Conservation (phyloP, 371 early-diverging fungal species). For the Apophysomyces ossiformis region DNA sequence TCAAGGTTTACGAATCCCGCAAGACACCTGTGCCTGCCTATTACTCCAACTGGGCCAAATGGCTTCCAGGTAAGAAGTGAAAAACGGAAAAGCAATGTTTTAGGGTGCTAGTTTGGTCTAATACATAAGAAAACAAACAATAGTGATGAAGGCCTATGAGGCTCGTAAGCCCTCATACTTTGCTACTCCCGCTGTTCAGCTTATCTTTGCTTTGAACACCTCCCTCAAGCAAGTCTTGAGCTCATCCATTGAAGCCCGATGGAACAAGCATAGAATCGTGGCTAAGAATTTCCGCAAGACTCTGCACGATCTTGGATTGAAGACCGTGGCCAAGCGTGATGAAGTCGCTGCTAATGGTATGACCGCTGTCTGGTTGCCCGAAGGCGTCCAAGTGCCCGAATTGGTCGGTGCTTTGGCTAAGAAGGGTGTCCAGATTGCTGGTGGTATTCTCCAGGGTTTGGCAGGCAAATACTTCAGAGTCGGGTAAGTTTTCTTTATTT, state of each 20-base stretch:
- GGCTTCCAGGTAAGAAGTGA: slow-evolving; percentile 76
- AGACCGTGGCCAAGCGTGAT: slow-evolving; percentile 66
- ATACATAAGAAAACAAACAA: slow-evolving; percentile 13
- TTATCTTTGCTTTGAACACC: slow-evolving; percentile 86
- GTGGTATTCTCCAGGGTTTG: slow-evolving; percentile 88
- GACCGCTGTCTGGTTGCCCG: slow-evolving; percentile 95
- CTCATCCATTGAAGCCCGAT: slow-evolving; percentile 72
- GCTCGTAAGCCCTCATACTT: slow-evolving; percentile 91
- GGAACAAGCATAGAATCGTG: slow-evolving; percentile 71
- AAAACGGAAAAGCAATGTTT: not conserved
- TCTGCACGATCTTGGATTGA: slow-evolving; percentile 74
- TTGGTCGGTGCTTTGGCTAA: slow-evolving; percentile 77
- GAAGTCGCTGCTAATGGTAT: slow-evolving; percentile 88
- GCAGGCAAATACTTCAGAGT: slow-evolving; percentile 94
- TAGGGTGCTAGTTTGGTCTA: slow-evolving; percentile 23
- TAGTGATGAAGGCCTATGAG: slow-evolving; percentile 95
- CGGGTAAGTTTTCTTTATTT: slow-evolving; percentile 51
- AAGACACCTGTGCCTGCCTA: slow-evolving; percentile 74
- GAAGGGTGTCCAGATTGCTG: slow-evolving; percentile 90
- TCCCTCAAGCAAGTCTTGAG: slow-evolving; percentile 81
- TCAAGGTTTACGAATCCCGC: slow-evolving; percentile 72
- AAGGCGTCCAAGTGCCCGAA: slow-evolving; percentile 77
- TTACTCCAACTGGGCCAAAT: slow-evolving; percentile 84
- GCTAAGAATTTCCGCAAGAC: slow-evolving; percentile 76
- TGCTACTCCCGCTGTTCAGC: slow-evolving; percentile 97